phyloP scores from a whole-genome alignment of 345 rosid genomes.

The Hypericum androsaemum region DNA sequence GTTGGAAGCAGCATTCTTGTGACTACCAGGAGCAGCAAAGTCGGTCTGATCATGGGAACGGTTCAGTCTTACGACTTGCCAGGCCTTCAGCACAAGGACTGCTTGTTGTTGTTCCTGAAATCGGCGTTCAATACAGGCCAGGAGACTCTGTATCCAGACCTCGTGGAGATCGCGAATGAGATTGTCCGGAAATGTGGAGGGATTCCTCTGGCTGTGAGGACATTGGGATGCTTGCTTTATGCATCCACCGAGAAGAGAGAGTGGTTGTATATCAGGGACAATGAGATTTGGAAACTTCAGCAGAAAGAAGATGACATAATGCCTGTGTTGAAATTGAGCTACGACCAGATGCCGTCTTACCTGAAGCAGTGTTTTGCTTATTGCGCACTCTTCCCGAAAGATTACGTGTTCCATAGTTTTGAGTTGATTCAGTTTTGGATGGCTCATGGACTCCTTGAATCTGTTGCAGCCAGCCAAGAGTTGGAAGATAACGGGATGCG shows the following conservation, averaged over 20 bases:
- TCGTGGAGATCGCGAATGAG: constrained; percentile 10
- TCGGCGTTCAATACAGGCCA: constrained; percentile 19
- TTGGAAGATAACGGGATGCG: constrained; percentile 14
- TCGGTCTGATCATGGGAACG: not conserved
- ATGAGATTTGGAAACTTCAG: constrained; percentile 17
- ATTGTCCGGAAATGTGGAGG: constrained; percentile 26
- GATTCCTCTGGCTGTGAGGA: constrained; percentile 17
- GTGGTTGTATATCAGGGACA: constrained; percentile 15
- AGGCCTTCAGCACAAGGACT: constrained; percentile 13
- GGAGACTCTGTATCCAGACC: constrained; percentile 1
- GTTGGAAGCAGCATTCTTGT: constrained; percentile 11
- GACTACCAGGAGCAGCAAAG: constrained; percentile 5
- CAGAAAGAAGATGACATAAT: constrained; percentile 2
- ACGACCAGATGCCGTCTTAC: not conserved
- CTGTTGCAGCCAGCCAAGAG: not conserved
- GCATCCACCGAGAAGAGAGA: not conserved
- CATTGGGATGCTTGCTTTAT: constrained; percentile 15
- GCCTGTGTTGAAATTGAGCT: constrained; percentile 13
- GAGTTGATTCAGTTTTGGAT: constrained; percentile 14
- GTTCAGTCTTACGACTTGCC: not conserved
- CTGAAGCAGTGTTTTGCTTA: constrained; percentile 9
- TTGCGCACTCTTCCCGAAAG: constrained; percentile 23
- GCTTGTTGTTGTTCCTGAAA: constrained; percentile 13
- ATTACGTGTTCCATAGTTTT: fast-evolving
- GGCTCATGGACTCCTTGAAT: constrained; percentile 12